These are phyloP conservation scores for Penicillium lividum DNA, from an alignment of 495 filamentous ascomycete genomes.

Conservation along the genomic window DNA sequence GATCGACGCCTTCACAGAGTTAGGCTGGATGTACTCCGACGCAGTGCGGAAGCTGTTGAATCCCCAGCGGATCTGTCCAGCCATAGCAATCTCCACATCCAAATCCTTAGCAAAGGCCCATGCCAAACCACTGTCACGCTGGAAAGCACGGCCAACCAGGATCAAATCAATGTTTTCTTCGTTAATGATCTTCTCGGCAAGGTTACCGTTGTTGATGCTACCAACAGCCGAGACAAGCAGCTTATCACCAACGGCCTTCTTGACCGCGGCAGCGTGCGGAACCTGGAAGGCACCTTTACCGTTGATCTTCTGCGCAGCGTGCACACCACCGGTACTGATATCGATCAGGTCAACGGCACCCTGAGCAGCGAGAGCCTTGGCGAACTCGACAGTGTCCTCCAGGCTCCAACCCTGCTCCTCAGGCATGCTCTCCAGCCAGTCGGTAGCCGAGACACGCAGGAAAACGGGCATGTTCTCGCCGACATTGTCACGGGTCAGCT, in stretches of 20 bases:
- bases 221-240: conserved; percentile 64
- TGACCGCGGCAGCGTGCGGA: conserved; percentile 61
- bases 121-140: conserved; percentile 67
- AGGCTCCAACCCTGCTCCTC: conserved; percentile 57
- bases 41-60: conserved; percentile 41
- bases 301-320: conserved; percentile 59
- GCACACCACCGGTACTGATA: conserved; percentile 61
- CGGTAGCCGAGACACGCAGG: conserved; percentile 60
- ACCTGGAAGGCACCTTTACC: conserved; percentile 64
- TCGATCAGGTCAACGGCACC: conserved; percentile 68
- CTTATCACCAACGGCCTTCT: conserved; percentile 62
- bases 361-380: conserved; percentile 52
- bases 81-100: conserved; percentile 59
- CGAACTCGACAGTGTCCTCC: conserved; percentile 56
- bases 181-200: conserved; percentile 60
- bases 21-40: conserved; percentile 39
- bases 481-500: conserved; percentile 55
- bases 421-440: conserved; percentile 56
- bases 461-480: conserved; percentile 65
- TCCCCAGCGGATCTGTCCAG: conserved; percentile 68
- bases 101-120: conserved; percentile 72
- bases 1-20: conserved; percentile 38
- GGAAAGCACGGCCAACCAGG: conserved; percentile 66
- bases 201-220: conserved; percentile 57
- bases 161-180: conserved; percentile 60